Evolutionary conservation across 768 basidiomycete genomes (phyloP), one percentile per base, ranked within the genome.

Genomic region (Dacryopinax primogenitus): DNA sequence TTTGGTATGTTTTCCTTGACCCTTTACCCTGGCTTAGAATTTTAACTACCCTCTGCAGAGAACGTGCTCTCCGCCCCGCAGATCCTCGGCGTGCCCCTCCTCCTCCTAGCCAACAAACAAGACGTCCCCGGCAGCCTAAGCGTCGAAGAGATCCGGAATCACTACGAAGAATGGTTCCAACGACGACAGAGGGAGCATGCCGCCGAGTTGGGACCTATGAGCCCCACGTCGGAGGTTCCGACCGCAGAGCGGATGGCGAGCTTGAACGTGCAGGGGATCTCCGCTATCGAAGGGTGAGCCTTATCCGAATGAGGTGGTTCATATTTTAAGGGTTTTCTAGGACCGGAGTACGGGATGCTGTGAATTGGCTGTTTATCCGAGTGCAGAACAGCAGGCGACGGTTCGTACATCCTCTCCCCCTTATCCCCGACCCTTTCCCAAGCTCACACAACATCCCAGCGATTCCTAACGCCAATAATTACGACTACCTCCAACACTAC

Each of bases 51-150:
- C 26, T 58, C 13, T 21, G n/a, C 51, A 81, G 92, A 96, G 70
- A 80, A 83, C 7, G 92, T 97, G 4, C 83, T 96, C 16, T 90
- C 88, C 16, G 85, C 89, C 0, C 93, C 91, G 0, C 87, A 92
- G 70, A 92, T 94, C 33, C 84, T 97, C 28, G 87, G 87, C 62
- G 83, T 97, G 1, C 96, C 95, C 0, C 81, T 96, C 1, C 80
- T 99, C 4, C 84, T 99, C 11, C 81, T 97, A 18, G 96, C 94
- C 30, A 98, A 98, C 77, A 98, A 99, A 74, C 95, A 97, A 74
- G 96, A 98, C 69, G 84, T 82, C 1, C 86, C 87, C 0, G 75
- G 79, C 18, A 87, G 87, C 69, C 79, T 97, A 33, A 88, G 90
- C 0, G 90, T 93, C 0, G 86, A 92, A 62, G 92, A 97, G 67